Conservation (phyloP, 2,329 filamentous ascomycete species). For the Trichoderma polysporum region DNA sequence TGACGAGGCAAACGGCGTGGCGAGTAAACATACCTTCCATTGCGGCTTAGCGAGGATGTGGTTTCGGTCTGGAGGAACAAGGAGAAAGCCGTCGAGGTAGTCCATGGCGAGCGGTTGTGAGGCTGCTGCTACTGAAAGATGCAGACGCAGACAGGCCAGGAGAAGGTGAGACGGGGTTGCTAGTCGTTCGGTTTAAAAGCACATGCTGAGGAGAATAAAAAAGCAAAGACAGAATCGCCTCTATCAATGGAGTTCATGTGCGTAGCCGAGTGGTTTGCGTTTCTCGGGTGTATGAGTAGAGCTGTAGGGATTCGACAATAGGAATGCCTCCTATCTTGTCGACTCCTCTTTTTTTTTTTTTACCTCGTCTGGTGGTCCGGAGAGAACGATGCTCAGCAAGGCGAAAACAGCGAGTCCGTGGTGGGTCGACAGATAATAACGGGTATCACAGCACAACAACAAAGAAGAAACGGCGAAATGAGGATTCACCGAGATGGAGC, state of each 20-base stretch:
- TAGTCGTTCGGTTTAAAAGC: constrained; percentile 12
- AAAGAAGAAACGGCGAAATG: constrained; percentile 7
- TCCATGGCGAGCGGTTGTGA: constrained; percentile 34
- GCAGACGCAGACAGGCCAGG: not conserved
- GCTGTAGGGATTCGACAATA: not conserved
- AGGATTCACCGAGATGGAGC: constrained; percentile 10
- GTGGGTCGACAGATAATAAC: constrained; percentile 12
- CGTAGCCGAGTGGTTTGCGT: constrained; percentile 1
- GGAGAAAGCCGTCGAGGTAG: constrained; percentile 46
- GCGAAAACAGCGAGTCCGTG: not conserved
- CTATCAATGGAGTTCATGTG: constrained; percentile 8
- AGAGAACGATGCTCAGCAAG: not conserved
- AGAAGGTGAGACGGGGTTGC: not conserved
- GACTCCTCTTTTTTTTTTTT: constrained; percentile 16
- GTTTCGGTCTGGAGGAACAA: constrained; percentile 51
- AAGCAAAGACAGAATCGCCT: constrained; percentile 19
- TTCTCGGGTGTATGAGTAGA: not conserved
- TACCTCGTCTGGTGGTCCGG: constrained; percentile 7
- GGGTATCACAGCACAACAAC: not conserved
- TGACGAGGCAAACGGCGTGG: not conserved
- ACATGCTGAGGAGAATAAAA: constrained; percentile 23
- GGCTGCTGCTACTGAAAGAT: constrained; percentile 12
- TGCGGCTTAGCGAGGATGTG: constrained; percentile 51
- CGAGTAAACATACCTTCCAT: constrained; percentile 49
- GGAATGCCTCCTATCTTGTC: constrained; percentile 12